Evolutionary conservation across 768 basidiomycete genomes (phyloP).

Genomic region (Rhizopogon vesiculosus): DNA sequence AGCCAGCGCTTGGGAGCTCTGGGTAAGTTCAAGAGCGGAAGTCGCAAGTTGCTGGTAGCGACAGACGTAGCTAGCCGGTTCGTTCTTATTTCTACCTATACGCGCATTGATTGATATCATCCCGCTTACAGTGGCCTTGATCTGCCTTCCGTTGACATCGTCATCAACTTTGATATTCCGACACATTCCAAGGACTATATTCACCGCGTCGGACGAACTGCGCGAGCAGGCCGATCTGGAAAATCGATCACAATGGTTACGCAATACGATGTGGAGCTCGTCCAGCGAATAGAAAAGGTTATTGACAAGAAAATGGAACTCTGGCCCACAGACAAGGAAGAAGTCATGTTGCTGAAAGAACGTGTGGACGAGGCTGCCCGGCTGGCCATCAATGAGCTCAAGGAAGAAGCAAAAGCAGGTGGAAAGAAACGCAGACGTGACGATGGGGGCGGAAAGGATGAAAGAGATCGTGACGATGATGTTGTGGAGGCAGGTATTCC

Average conservation of each 20-base stretch:
- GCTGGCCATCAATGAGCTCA: constrained; percentile 75
- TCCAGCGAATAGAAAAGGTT: constrained; percentile 92
- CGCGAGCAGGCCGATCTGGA: constrained; percentile 94
- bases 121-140: constrained; percentile 69
- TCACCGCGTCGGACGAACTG: constrained; percentile 95
- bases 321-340: constrained; percentile 85
- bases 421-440: constrained; percentile 48
- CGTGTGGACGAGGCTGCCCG: constrained; percentile 85
- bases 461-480: constrained; percentile 91
- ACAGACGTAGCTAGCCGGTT: constrained; percentile 94
- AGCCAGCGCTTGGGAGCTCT: constrained; percentile 90
- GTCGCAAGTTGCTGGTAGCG: constrained; percentile 87
- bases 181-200: constrained; percentile 99
- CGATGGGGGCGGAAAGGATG: constrained; percentile 54
- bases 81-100: constrained; percentile 19
- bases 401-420: constrained; percentile 59
- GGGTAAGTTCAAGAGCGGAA: constrained; percentile 93
- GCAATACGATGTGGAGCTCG: constrained; percentile 95
- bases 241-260: constrained; percentile 97
- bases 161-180: constrained; percentile 97
- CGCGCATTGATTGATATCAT: not conserved
- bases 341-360: constrained; percentile 81
- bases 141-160: constrained; percentile 92
- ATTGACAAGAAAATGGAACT: constrained; percentile 89
- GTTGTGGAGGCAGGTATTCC: constrained; percentile 89